Evolutionary conservation across 1,284 basidiomycete genomes (phyloP).

Genomic region (Tylopilus sp.): DNA sequence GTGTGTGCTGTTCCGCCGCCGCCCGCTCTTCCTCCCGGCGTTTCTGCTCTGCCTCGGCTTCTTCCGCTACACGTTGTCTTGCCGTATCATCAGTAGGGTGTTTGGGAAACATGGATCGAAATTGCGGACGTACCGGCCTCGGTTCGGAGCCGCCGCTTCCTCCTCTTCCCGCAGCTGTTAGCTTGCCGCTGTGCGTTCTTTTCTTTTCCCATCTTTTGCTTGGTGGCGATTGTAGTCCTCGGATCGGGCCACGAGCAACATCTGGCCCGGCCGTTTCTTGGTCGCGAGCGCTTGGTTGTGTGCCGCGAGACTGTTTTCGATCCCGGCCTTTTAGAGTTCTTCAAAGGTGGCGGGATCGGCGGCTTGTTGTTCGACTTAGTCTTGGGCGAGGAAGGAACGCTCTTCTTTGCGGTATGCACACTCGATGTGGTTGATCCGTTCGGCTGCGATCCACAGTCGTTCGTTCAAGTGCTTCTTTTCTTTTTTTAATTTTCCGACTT

Average conservation of each 20-base stretch:
- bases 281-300: slow-evolving; percentile 82
- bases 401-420: slow-evolving; percentile 97
- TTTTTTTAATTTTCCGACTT: slow-evolving; percentile 96
- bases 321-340: slow-evolving; percentile 67
- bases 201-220: slow-evolving; percentile 86
- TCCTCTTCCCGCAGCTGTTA: slow-evolving; percentile 61
- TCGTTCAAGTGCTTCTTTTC: slow-evolving; percentile 94
- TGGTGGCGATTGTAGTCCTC: slow-evolving; percentile 79
- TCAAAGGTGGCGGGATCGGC: slow-evolving; percentile 82
- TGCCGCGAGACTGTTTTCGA: slow-evolving; percentile 69
- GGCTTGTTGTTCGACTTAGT: slow-evolving; percentile 91
- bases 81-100: slow-evolving; percentile 11
- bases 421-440: slow-evolving; percentile 96
- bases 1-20: slow-evolving; percentile 62
- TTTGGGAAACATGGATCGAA: not conserved
- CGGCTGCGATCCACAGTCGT: slow-evolving; percentile 85
- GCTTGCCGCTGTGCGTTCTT: slow-evolving; percentile 79
- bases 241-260: slow-evolving; percentile 77
- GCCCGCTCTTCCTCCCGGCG: slow-evolving; percentile 70
- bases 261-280: slow-evolving; percentile 82
- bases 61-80: slow-evolving; percentile 69
- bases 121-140: slow-evolving; percentile 61
- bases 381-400: slow-evolving; percentile 85
- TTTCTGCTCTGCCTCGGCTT: slow-evolving; percentile 67
- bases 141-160: slow-evolving; percentile 50